These are phyloP conservation scores for Mucor mucedo DNA, from an alignment of 371 early-diverging fungal genomes.

Conservation along the genomic window DNA sequence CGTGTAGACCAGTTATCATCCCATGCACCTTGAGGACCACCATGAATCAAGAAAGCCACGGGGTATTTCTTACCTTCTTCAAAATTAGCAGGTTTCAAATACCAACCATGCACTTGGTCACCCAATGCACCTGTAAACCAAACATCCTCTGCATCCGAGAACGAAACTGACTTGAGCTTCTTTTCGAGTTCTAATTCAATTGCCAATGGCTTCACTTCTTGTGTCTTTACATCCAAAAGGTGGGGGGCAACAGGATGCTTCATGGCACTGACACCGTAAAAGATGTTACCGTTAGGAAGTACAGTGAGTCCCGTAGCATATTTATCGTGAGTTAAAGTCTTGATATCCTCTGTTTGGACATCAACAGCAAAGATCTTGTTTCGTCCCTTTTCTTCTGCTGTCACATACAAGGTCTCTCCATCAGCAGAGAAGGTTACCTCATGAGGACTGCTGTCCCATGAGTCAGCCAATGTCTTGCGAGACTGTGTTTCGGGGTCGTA, in stretches of 20 bases:
- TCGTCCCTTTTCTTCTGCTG: slow-evolving; percentile 67
- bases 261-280: slow-evolving; percentile 53
- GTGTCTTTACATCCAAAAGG: slow-evolving; percentile 35
- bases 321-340: slow-evolving; percentile 58
- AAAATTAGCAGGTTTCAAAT: slow-evolving; percentile 72
- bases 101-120: slow-evolving; percentile 74
- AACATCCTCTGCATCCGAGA: slow-evolving; percentile 63
- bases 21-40: slow-evolving; percentile 84
- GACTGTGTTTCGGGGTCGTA: slow-evolving; percentile 53
- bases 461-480: slow-evolving; percentile 43
- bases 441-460: slow-evolving; percentile 74
- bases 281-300: slow-evolving; percentile 41
- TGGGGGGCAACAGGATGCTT: slow-evolving; percentile 55
- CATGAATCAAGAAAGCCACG: slow-evolving; percentile 84
- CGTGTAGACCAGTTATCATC: slow-evolving; percentile 70
- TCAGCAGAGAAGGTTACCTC: slow-evolving; percentile 62
- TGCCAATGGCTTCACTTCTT: slow-evolving; percentile 13
- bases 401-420: slow-evolving; percentile 53
- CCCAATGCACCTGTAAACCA: slow-evolving; percentile 70
- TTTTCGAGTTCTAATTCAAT: slow-evolving; percentile 37
- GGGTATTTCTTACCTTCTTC: slow-evolving; percentile 69
- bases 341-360: slow-evolving; percentile 47
- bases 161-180: slow-evolving; percentile 36
- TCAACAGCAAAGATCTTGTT: slow-evolving; percentile 61
- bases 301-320: slow-evolving; percentile 49